These are phyloP conservation scores for Tetradesmus lagerheimii DNA, from an alignment of 139 green algal genomes.

Conservation along the genomic window DNA sequence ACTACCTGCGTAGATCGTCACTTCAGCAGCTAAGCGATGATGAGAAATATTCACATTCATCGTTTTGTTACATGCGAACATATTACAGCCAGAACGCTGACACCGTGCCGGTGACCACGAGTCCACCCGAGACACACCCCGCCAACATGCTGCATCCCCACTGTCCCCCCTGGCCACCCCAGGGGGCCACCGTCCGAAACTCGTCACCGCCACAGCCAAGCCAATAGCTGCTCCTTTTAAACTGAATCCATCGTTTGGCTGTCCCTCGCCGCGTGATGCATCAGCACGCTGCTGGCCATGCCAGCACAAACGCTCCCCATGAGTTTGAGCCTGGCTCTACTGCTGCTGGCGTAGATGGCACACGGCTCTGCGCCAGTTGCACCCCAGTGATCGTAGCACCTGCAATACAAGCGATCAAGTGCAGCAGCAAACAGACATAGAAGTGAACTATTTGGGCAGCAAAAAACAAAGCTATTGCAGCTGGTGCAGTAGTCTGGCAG, in stretches of 20 bases:
- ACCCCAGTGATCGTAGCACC: conserved; percentile 31
- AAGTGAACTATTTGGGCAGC: not conserved
- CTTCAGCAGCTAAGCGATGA: not conserved
- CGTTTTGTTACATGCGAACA: not conserved
- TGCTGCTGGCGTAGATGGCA: not conserved
- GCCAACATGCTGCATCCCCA: too few species aligned
- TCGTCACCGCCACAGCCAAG: too few species aligned
- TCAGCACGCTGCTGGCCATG: not conserved
- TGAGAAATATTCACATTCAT: not conserved
- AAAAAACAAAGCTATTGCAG: not conserved
- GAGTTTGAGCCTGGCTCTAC: conserved; percentile 35
- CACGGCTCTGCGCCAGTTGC: conserved; percentile 26
- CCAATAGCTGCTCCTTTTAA: too few species aligned
- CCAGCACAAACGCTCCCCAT: conserved; percentile 38
- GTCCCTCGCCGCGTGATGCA: too few species aligned
- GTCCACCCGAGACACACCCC: not conserved
- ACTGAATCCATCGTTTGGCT: too few species aligned
- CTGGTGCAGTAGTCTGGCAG: not conserved
- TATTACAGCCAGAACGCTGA: not conserved
- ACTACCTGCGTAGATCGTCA: not conserved
- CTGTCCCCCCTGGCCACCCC: too few species aligned
- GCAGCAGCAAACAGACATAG: not conserved
- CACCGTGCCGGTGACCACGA: not conserved
- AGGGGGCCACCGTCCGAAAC: too few species aligned
- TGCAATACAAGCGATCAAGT: not conserved